These are phyloP conservation scores for Diaporthe aspalathi DNA, from an alignment of 2,329 filamentous ascomycete species.

Conservation along the genomic window DNA sequence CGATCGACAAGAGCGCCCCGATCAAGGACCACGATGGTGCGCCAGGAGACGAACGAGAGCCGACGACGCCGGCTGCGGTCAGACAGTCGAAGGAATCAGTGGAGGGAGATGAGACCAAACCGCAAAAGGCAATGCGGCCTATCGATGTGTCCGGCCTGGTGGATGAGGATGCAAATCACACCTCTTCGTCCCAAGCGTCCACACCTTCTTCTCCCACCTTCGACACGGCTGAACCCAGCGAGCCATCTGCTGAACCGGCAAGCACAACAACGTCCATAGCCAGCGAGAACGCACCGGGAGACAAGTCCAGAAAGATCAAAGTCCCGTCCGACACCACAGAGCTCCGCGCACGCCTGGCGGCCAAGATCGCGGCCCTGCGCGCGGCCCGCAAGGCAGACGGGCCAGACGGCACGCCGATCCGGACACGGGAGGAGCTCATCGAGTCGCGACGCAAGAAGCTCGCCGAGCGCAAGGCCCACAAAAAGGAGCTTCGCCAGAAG, in stretches of 20 bases:
- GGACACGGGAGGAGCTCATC: constrained; percentile 90
- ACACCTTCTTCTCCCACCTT: constrained; percentile 70
- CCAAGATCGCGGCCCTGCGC: constrained; percentile 86
- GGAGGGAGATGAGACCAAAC: constrained; percentile 42
- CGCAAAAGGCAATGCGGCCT: constrained; percentile 51
- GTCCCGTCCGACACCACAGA: constrained; percentile 78
- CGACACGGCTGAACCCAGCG: constrained; percentile 60
- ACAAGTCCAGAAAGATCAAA: constrained; percentile 74
- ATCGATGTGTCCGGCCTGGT: constrained; percentile 62
- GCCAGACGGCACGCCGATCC: constrained; percentile 81
- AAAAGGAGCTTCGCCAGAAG: constrained; percentile 83
- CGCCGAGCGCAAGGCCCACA: constrained; percentile 85
- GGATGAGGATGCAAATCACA: constrained; percentile 56
- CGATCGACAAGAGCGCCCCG: background rate
- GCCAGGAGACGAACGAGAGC: constrained; percentile 56
- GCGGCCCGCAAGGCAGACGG: constrained; percentile 89
- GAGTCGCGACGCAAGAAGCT: constrained; percentile 90
- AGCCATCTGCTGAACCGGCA: constrained; percentile 57
- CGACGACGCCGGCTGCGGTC: constrained; percentile 31
- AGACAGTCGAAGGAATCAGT: constrained; percentile 45
- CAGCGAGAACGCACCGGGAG: constrained; percentile 69
- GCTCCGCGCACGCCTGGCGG: constrained; percentile 81
- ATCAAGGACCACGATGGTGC: constrained; percentile 45
- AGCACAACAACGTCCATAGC: constrained; percentile 76
- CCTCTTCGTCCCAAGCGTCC: constrained; percentile 59